Evolutionary conservation across 1,284 basidiomycete species (phyloP), one percentile per base, ranked within the genome.

Genomic region (Salmacisia buchloeana): DNA sequence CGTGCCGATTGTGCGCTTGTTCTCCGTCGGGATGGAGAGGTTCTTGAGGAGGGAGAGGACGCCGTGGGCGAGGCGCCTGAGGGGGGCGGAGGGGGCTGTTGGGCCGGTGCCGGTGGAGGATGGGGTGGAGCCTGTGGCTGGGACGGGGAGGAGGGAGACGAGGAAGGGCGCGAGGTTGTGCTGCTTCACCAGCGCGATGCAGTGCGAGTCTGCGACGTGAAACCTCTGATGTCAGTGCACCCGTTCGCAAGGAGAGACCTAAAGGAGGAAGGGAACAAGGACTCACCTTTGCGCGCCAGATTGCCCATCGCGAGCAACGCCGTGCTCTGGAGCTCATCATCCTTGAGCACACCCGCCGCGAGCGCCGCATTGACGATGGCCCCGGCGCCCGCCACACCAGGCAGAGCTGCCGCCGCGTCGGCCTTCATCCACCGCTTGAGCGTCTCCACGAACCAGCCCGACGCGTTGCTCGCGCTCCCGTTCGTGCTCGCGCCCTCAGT

Each of bases 221-320:
- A 21, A 21, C 15, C 2, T 21, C 31, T 27, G 23, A 25, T 43
- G 35, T 41, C 33, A 35, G 39, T 34, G 23, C 13, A 10, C 21
- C 54, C 33, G 23, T 43, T 27, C 25, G 12, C 18, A 23, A 10
- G 7, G 35, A 27, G 2, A 9, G 3, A 18, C 34, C 23, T 43
- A 31, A n/a, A 15, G 34, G 3, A 12, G 3, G 6, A n/a, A 43
- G 43, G 21, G 13, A 18, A 18, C 15, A 23, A 52, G n/a, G 31
- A 56, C 62, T 63, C 41, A 61, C 62, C 62, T 52, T 66, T 76
- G 71, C 89, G 84, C 9, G 88, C 86, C 43, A 94, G 78, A 73
- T 93, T 94, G 46, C 90, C 92, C 6, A 94, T 81, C 23, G 88
- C 86, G 65, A 94, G 84, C 66, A 87, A 87, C 1, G 89, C 89